Conservation (phyloP, 495 filamentous ascomycete genomes). For the Lasiosphaeria miniovina region DNA sequence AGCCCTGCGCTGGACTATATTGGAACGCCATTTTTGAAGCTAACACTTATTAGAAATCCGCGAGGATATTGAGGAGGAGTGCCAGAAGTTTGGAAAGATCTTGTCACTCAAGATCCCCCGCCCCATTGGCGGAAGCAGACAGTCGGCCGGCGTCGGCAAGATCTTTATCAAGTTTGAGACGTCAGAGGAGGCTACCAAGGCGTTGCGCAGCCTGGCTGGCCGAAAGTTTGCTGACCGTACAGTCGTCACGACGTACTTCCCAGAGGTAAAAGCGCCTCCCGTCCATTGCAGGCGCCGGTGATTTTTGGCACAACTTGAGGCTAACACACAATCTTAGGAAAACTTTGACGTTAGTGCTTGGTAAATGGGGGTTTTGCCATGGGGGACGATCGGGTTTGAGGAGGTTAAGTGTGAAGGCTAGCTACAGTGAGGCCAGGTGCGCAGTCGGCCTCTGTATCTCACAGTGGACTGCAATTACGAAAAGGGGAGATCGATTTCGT, state of each 20-base stretch:
- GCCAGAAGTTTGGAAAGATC: conserved; percentile 81
- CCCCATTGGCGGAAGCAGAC: conserved; percentile 74
- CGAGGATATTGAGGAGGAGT: conserved; percentile 89
- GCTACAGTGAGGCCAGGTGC: too few relatives aligned
- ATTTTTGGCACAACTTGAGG: conserved; percentile 4
- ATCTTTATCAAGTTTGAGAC: conserved; percentile 93
- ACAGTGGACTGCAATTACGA: too few relatives aligned
- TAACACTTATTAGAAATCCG: conserved; percentile 68
- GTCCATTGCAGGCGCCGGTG: not conserved
- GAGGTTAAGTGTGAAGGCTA: not conserved
- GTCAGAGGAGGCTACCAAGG: conserved; percentile 73
- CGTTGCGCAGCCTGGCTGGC: conserved; percentile 81
- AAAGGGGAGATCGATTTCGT: too few relatives aligned
- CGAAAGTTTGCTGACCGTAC: conserved; percentile 94
- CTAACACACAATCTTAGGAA: conserved; percentile 52
- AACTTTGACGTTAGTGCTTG: conserved; percentile 76
- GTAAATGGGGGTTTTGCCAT: conserved; percentile 39
- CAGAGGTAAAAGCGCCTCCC: conserved; percentile 61
- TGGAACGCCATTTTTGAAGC: not conserved
- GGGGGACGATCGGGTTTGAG: not conserved
- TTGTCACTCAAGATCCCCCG: conserved; percentile 87
- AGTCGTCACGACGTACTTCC: conserved; percentile 93
- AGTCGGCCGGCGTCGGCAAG: conserved; percentile 89
- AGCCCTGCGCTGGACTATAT: conserved; percentile 1
- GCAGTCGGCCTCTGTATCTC: too few relatives aligned